phyloP scores from a whole-genome alignment of 2,329 filamentous ascomycete genomes.

The Monilinia polystroma region DNA sequence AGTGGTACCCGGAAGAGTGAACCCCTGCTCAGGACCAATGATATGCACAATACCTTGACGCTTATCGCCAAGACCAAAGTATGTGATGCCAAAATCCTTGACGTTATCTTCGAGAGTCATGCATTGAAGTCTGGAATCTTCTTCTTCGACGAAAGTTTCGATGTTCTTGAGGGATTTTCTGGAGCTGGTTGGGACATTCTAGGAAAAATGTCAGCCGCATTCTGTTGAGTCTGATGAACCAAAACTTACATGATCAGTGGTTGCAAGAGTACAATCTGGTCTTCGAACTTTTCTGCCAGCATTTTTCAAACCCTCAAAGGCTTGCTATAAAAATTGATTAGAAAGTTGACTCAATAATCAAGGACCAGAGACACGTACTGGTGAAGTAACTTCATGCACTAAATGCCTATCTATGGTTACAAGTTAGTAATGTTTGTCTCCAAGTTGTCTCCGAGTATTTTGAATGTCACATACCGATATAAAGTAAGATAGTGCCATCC shows the following conservation, averaged over 20 bases:
- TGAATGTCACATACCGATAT: slow-evolving; percentile 68
- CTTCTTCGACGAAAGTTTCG: slow-evolving; percentile 77
- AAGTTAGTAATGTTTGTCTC: slow-evolving; percentile 25
- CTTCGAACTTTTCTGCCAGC: slow-evolving; percentile 83
- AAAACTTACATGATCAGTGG: slow-evolving; percentile 70
- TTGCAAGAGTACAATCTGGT: slow-evolving; percentile 94
- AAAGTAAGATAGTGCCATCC: slow-evolving; percentile 87
- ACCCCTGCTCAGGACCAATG: slow-evolving; percentile 97
- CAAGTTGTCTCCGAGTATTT: too few species aligned
- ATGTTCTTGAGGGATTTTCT: slow-evolving; percentile 93
- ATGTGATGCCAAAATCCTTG: slow-evolving; percentile 92
- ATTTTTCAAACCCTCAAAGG: slow-evolving; percentile 77
- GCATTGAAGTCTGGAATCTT: slow-evolving; percentile 90
- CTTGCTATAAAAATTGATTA: slow-evolving; percentile 65
- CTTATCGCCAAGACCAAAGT: slow-evolving; percentile 95
- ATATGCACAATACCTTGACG: slow-evolving; percentile 98
- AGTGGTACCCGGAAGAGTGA: slow-evolving; percentile 94
- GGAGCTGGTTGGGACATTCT: slow-evolving; percentile 92
- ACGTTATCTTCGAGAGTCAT: slow-evolving; percentile 97
- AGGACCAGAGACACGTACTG: slow-evolving; percentile 54
- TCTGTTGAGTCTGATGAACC: neutral
- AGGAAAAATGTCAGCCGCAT: slow-evolving; percentile 30
- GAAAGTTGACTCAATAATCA: slow-evolving; percentile 15
- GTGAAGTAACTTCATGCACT: slow-evolving; percentile 97
- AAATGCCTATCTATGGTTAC: slow-evolving; percentile 74